Evolutionary conservation across 1,284 basidiomycete species (phyloP).

Genomic region (Xanthoconium separans): DNA sequence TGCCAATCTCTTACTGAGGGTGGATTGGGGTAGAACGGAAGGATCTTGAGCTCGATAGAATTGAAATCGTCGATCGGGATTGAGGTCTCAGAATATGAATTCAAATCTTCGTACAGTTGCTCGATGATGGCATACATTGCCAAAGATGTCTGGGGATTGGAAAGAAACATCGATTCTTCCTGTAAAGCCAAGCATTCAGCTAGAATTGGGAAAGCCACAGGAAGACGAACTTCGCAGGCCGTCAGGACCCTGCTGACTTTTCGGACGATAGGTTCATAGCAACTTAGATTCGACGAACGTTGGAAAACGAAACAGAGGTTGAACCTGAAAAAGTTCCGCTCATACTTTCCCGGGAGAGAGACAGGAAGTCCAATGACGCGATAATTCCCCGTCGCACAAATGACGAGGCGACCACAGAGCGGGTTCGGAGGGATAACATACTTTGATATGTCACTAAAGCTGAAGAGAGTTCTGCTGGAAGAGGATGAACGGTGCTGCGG

Average conservation of each 20-base stretch:
- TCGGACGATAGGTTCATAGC: slow-evolving; percentile 94
- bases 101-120: slow-evolving; percentile 95
- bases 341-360: slow-evolving; percentile 70
- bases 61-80: slow-evolving; percentile 89
- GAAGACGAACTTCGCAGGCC: slow-evolving; percentile 74
- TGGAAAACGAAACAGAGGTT: slow-evolving; percentile 98
- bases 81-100: slow-evolving; percentile 94
- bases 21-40: slow-evolving; percentile 96
- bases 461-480: slow-evolving; percentile 65
- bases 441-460: slow-evolving; percentile 89
- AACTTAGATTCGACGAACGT: slow-evolving; percentile 82
- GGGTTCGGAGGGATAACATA: slow-evolving; percentile 91
- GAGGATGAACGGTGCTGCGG: slow-evolving; percentile 52
- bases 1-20: slow-evolving; percentile 90
- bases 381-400: slow-evolving; percentile 68
- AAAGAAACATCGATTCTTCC: slow-evolving; percentile 90
- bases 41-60: slow-evolving; percentile 92
- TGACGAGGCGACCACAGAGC: slow-evolving; percentile 88
- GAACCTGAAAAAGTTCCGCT: slow-evolving; percentile 89
- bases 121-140: slow-evolving; percentile 88
- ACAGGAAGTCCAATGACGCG: slow-evolving; percentile 90
- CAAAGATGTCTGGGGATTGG: slow-evolving; percentile 66
- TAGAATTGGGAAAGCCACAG: not conserved
- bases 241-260: slow-evolving; percentile 91
- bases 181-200: slow-evolving; percentile 35